Evolutionary conservation across 2,329 filamentous ascomycete genomes (phyloP), one percentile per base, ranked within the genome.

Genomic region (Hypomyces perniciosus): DNA sequence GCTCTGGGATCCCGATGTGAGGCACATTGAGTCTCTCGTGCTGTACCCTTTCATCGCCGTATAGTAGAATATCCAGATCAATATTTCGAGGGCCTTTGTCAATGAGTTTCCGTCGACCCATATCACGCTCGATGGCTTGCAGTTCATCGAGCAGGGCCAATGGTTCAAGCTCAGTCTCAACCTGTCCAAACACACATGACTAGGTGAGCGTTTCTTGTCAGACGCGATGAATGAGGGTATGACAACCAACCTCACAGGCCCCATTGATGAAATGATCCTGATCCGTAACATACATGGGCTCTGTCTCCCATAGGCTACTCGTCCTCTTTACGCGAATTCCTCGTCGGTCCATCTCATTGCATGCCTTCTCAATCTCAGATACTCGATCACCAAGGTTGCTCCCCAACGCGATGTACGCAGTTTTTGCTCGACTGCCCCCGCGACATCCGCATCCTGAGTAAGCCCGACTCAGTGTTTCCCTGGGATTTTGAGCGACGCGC

Each of bases 1-100:
- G 80, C 68, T 99, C 93, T 2, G 85, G 72, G 73, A 99, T 96
- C 40, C 88, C 77, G 31, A 81, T 75, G 66, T 99, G 93, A 8
- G 93, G 93, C 29, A 99, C 77, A 28, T 77, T 85, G n/a, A 99
- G 80, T 20, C 90, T 81, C 39, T 86, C 80, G 56, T 88, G 78
- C 38, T 81, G 70, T 46, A 95, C 71, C 3, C 69, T 72, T 53
- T 85, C 71, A 50, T 87, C 72, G 46, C 84, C 85, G 63, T 95
- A 96, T 1, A 96, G 75, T 13, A 97, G 72, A 43, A 99, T 90
- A 63, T 99, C 93, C 10, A 99, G 75, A 63, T 99, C 93, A 55
- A 99, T 96, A 63, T 90, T 95, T 29, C 93, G 81, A 2, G 93
- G 93, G 0, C 93, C 93, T 65, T 99, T 99, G 62, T 96, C 90